Conservation (phyloP, 257 asterid genomes). For the Solanum rostratum region DNA sequence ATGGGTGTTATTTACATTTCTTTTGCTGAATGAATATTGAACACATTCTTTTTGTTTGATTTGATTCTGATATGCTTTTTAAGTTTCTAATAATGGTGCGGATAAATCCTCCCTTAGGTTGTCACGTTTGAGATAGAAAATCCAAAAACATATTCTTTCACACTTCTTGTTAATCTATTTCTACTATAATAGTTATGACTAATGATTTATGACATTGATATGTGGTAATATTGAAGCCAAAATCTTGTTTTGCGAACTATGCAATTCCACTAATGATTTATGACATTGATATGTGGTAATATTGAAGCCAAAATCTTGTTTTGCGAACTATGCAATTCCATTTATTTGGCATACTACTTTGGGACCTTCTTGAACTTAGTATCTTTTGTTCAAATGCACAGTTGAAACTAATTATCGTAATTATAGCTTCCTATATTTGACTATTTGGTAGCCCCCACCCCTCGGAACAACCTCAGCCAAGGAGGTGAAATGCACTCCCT, state of each 20-base stretch:
- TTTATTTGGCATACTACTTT: neutral
- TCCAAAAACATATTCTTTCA: neutral
- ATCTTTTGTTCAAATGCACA: neutral
- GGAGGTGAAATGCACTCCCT: neutral
- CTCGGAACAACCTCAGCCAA: neutral
- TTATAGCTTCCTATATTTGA: neutral
- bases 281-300: neutral
- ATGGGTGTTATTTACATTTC: neutral
- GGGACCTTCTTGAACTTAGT: neutral
- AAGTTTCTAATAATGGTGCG: neutral
- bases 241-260: neutral
- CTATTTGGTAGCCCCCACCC: neutral
- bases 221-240: neutral
- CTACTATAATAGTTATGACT: neutral
- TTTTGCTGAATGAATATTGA: neutral
- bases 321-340: neutral
- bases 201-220: neutral
- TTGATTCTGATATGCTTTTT: neutral
- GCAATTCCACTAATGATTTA: no score
- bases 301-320: neutral
- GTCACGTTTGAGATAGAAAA: neutral
- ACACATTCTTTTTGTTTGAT: neutral
- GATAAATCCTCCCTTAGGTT: neutral
- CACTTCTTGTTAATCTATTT: neutral
- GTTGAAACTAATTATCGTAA: neutral